Evolutionary conservation across 345 rosid genomes (phyloP), one percentile per base, ranked within the genome.

Genomic region (Brassica rapa): DNA sequence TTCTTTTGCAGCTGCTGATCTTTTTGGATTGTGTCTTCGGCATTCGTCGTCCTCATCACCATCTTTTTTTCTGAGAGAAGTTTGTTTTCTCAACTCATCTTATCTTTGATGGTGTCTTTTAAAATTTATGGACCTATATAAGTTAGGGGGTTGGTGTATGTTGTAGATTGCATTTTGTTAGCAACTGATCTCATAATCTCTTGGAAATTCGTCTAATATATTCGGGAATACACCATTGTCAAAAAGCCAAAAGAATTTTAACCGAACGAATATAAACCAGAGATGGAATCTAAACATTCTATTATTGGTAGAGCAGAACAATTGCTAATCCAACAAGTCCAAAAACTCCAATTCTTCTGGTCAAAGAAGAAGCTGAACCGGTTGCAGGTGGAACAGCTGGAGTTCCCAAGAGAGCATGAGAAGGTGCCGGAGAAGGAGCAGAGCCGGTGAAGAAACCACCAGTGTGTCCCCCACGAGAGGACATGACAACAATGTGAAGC

Each of bases 361-460:
- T 56, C 25, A 70, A 57, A 70, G 63, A 68, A 55, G 68, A 15
- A 11, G 77, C 61, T 51, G 71, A 77, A 64, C 77, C 73, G 5
- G 80, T 77, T 9, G 65, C 68, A 2, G 82, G 86, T 16, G 80
- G 61, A 25, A 74, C 72, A 21, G 75, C 80, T 0, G 75, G 41
- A 39, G 71, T 63, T 24, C 67, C 82, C 3, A 49, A 55, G 4
- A 43, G 16, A 27, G 73, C 67, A 0, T 53, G n/a, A 3, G 81
- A 71, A 8, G 86, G 84, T 29, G 86, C 75, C 0, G 84, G 86
- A 23, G 86, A 78, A 16, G 84, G 84, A 73, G 84, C 81, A 43
- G 72, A 63, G 1, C 79, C 73, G 0, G 75, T 4, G 21, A 75
- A 83, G 68, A 80, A 80, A 30, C 83, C 83, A 23, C 80, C 82